Conservation (phyloP, 371 early-diverging fungal genomes). For the Paraphysoderma sedebokerense region DNA sequence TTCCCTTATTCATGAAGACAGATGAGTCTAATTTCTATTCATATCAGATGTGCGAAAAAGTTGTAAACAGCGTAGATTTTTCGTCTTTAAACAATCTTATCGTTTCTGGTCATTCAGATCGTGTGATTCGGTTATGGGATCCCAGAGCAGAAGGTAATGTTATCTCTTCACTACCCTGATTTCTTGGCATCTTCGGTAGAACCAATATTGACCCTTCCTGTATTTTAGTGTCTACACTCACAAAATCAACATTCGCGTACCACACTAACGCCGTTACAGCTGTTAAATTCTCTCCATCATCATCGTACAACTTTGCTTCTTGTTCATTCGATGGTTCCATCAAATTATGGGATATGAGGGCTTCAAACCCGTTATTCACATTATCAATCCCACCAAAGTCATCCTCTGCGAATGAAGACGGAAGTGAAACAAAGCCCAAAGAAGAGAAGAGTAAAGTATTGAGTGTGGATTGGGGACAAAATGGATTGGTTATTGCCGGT, state of each 20-base stretch:
- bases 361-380: not conserved
- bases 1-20: not conserved
- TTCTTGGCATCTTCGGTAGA: not conserved
- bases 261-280: conserved; percentile 69
- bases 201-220: not conserved
- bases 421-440: not conserved
- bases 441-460: not conserved
- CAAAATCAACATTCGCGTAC: conserved; percentile 54
- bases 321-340: conserved; percentile 75
- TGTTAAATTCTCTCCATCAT: conserved; percentile 69
- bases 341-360: conserved; percentile 84
- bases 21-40: not conserved
- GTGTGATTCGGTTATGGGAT: conserved; percentile 70
- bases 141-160: conserved; percentile 46
- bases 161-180: not conserved
- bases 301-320: conserved; percentile 51
- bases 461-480: not conserved
- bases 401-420: not conserved
- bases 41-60: conserved; percentile 67
- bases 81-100: conserved; percentile 45
- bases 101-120: conserved; percentile 79
- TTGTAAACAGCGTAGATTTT: conserved; percentile 52
- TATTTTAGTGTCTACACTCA: conserved; percentile 43
- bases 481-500: not conserved
- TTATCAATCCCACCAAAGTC: not conserved